Evolutionary conservation across 441 rosid species (phyloP).

Genomic region (Rhodomyrtus psidioides): DNA sequence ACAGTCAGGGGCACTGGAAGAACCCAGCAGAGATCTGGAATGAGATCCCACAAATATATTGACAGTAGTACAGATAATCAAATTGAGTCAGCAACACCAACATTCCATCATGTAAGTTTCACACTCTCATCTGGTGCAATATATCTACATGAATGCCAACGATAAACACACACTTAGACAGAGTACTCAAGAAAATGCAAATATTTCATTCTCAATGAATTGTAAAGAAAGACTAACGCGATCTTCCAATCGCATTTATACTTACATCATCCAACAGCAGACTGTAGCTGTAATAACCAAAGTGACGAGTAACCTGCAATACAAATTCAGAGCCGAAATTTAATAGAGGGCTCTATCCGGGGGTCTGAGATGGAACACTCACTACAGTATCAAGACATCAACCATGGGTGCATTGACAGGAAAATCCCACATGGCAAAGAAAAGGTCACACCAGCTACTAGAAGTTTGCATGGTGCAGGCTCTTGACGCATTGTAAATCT

Average conservation of each 20-base stretch:
- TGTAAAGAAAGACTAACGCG: neutral
- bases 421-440: neutral
- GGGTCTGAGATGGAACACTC: neutral
- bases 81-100: neutral
- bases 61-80: neutral
- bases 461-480: neutral
- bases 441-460: neutral
- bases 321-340: neutral
- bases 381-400: neutral
- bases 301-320: conserved; percentile 72
- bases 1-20: neutral
- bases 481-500: neutral
- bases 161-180: neutral
- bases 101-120: neutral
- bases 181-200: neutral
- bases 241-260: neutral
- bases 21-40: neutral
- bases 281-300: conserved; percentile 86
- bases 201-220: neutral
- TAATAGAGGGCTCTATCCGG: neutral
- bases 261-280: conserved; percentile 99
- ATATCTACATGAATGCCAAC: neutral
- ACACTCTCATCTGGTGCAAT: neutral
- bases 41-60: neutral
- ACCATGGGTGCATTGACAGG: neutral